Evolutionary conservation across 805 yeast species (phyloP), one percentile per base, ranked within the genome.

Genomic region (Lachancea quebecensis): DNA sequence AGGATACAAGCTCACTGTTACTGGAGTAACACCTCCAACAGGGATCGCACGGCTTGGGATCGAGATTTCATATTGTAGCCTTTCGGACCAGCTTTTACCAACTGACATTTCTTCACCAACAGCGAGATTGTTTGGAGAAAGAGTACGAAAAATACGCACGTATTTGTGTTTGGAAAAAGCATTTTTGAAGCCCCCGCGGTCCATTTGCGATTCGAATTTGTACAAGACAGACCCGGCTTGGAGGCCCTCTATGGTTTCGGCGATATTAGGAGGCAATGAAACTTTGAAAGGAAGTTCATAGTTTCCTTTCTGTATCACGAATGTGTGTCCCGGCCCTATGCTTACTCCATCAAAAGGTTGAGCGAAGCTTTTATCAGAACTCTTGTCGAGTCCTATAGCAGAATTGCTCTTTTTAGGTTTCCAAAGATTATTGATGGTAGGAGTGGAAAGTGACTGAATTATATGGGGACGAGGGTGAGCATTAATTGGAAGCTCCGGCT

Each of bases 231-330:
- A 77, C 10, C 88, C 88, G 15, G 90, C 84, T 10, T 85, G 85
- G 41, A 88, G 69, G 1, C 96, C 96, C 61, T 90, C 96, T 1
- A 90, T 78, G 0, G 95, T 83, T 57, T 90, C 97, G 1, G 91
- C 87, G 47, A 84, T 73, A 47, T 78, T 75, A 4, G 95, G 95
- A 0, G 95, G 95, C 10, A 91, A 58, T n/a, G 83, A 70, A 1
- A 88, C 74, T 40, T 80, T 79, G 62, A 91, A 90, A 0, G 97
- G 97, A 46, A 90, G 72, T 57, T 85, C 93, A 60, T 90, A 88
- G 63, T 84, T 84, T 0, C 97, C 97, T 40, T 71, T 75, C 1
- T 71, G 75, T 39, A 83, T 65, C 10, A 68, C 63, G 50, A 72
- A 75, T 35, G 53, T 48, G 1, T 59, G 53, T 2, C 62, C 61